Percentiles rank a stretch among this genome's conserved stretches.
phyloP scores from a whole-genome alignment of 164 flowering plant species.

The Dillenia turbinata region DNA sequence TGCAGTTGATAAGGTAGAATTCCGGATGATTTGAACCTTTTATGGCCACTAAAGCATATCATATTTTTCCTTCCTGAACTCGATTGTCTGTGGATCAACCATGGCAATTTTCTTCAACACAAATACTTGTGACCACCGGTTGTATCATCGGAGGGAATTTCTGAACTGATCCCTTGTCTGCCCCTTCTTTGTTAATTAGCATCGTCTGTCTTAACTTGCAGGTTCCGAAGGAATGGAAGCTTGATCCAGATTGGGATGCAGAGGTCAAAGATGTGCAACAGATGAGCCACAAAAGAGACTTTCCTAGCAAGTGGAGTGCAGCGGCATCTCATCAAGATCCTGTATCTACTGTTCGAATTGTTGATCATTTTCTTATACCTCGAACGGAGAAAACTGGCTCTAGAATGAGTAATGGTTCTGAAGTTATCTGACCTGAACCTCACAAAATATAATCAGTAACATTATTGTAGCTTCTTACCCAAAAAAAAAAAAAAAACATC shows the following conservation, averaged over 20 bases:
- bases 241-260: slow-evolving; percentile 83
- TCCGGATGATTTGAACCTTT: not conserved
- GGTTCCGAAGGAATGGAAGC: slow-evolving; percentile 99
- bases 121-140: no score
- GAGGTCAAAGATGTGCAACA: slow-evolving; percentile 55
- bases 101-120: no score
- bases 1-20: slow-evolving; percentile 88
- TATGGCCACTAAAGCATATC: no score
- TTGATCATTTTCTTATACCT: slow-evolving; percentile 76
- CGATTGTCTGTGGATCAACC: not conserved
- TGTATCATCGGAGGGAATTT: no score
- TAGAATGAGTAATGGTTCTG: slow-evolving; percentile 19
- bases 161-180: not conserved
- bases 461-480: slow-evolving; percentile 3
- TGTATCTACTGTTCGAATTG: slow-evolving; percentile 60
- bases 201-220: slow-evolving; percentile 20
- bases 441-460: slow-evolving; percentile 5
- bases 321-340: slow-evolving; percentile 71
- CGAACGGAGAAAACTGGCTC: slow-evolving; percentile 21
- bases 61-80: not conserved
- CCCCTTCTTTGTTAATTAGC: not conserved
- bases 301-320: slow-evolving; percentile 94
- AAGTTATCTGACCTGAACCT: slow-evolving; percentile 19
- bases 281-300: slow-evolving; percentile 53
- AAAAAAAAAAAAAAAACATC: not conserved